phyloP scores from a whole-genome alignment of 2,329 filamentous ascomycete genomes.

The Calonectria pseudoturangicola region DNA sequence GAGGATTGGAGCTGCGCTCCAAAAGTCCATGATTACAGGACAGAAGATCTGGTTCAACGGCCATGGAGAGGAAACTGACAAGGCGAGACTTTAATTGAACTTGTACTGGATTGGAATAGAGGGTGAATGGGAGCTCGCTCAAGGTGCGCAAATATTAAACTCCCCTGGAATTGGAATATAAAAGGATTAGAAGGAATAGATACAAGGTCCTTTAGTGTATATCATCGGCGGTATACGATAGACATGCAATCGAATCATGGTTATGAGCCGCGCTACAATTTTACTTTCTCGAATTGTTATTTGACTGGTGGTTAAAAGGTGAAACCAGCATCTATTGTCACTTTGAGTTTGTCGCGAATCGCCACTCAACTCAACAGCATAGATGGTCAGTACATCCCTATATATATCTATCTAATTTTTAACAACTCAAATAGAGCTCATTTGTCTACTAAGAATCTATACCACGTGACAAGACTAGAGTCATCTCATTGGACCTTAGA shows the following conservation, averaged over 20 bases:
- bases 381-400: too few species aligned
- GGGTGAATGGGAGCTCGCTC: not conserved
- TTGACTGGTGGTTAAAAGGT: not conserved
- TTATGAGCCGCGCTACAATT: not conserved
- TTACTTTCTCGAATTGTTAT: not conserved
- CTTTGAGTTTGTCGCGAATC: too few species aligned
- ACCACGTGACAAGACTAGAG: too few species aligned
- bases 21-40: constrained; percentile 73
- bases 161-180: not conserved
- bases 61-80: constrained; percentile 35
- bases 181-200: constrained; percentile 2
- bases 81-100: constrained; percentile 26
- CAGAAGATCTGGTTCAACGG: constrained; percentile 76
- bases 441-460: too few species aligned
- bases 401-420: not conserved
- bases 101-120: not conserved
- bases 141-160: not conserved
- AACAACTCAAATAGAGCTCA: too few species aligned
- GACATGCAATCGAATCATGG: constrained; percentile 1
- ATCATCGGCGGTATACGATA: not conserved
- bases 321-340: not conserved
- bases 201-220: not conserved
- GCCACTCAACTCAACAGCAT: too few species aligned
- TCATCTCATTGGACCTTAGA: too few species aligned
- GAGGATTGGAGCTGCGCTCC: constrained; percentile 76